These are phyloP conservation scores for Stagonosporopsis cucurbitacearum DNA, from an alignment of 2,329 filamentous ascomycete species.

Conservation along the genomic window DNA sequence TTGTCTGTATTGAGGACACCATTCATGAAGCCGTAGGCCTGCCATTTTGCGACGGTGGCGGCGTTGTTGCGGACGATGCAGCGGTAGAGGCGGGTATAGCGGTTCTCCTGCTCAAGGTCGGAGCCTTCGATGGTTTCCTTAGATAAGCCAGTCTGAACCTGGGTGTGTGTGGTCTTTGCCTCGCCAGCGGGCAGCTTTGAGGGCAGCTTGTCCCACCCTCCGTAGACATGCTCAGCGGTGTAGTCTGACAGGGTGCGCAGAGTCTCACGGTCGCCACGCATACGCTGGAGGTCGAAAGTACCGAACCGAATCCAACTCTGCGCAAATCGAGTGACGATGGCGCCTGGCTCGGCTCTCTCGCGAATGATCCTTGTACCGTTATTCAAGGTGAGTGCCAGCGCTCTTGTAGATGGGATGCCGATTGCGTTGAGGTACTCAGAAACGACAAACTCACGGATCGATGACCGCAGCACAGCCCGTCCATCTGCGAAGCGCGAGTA, in stretches of 20 bases:
- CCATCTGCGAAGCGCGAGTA: slow-evolving; percentile 97
- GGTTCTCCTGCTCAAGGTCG: slow-evolving; percentile 75
- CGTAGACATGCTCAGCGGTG: slow-evolving; percentile 84
- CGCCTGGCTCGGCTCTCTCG: slow-evolving; percentile 85
- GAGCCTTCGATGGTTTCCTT: slow-evolving; percentile 70
- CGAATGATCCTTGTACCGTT: slow-evolving; percentile 71
- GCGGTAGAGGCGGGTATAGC: slow-evolving; percentile 85
- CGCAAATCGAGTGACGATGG: slow-evolving; percentile 90
- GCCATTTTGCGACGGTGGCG: slow-evolving; percentile 87
- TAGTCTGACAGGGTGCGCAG: slow-evolving; percentile 80
- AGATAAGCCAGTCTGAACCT: slow-evolving; percentile 57
- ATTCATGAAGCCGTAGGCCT: slow-evolving; percentile 99
- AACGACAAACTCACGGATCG: slow-evolving; percentile 92
- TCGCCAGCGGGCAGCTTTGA: slow-evolving; percentile 58
- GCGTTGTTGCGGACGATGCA: slow-evolving; percentile 88
- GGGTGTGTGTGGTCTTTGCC: slow-evolving; percentile 57
- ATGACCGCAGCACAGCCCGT: slow-evolving; percentile 88
- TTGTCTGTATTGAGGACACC: slow-evolving; percentile 98
- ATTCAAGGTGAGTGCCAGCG: slow-evolving; percentile 82
- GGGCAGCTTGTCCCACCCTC: slow-evolving; percentile 85
- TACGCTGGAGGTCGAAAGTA: slow-evolving; percentile 92
- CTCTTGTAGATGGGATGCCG: slow-evolving; percentile 83
- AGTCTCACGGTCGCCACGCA: slow-evolving; percentile 77
- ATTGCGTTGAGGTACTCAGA: slow-evolving; percentile 88
- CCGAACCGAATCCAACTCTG: slow-evolving; percentile 91